These are phyloP conservation scores for Beauveria australis DNA, from an alignment of 2,329 filamentous ascomycete species.

Conservation along the genomic window DNA sequence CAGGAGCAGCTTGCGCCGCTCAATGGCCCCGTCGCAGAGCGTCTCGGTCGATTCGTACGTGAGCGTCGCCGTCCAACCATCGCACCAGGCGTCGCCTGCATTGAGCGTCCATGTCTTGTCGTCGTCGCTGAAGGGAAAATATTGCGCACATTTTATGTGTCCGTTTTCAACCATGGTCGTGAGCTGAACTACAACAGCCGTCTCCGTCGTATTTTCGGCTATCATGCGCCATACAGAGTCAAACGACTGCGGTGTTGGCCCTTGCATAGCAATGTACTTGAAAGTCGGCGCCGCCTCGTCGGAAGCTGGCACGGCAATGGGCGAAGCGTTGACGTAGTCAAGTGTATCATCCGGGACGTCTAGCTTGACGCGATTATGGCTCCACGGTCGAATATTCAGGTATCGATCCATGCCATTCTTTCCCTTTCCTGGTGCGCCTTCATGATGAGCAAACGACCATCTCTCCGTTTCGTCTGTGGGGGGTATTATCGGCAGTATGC, in stretches of 20 bases:
- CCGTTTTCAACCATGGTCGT: slow-evolving; percentile 77
- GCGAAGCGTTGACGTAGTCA: slow-evolving; percentile 79
- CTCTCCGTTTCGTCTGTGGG: slow-evolving; percentile 22
- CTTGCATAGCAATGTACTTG: slow-evolving; percentile 87
- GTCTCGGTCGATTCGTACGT: slow-evolving; percentile 56
- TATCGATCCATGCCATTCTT: slow-evolving; percentile 64
- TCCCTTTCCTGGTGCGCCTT: slow-evolving; percentile 20
- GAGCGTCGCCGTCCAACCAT: slow-evolving; percentile 61
- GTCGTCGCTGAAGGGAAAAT: slow-evolving; percentile 61
- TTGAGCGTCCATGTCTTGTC: slow-evolving; percentile 50
- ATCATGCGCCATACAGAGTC: slow-evolving; percentile 95
- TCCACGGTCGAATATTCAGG: slow-evolving; percentile 81
- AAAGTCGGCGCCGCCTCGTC: slow-evolving; percentile 32
- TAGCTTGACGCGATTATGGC: slow-evolving; percentile 75
- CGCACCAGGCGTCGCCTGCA: slow-evolving; percentile 54
- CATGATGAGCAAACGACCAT: slow-evolving; percentile 29
- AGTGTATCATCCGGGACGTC: slow-evolving; percentile 64
- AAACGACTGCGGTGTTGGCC: slow-evolving; percentile 68
- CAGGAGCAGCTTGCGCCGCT: slow-evolving; percentile 66
- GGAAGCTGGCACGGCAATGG: slow-evolving; percentile 47
- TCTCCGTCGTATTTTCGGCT: slow-evolving; percentile 62
- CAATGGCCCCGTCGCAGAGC: slow-evolving; percentile 49
- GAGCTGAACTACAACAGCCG: slow-evolving; percentile 86
- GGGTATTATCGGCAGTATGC: slow-evolving; percentile 28
- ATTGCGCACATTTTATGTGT: slow-evolving; percentile 78